phyloP scores from a whole-genome alignment of 176 grass and related monocot genomes.

The Aegilops sharonensis region DNA sequence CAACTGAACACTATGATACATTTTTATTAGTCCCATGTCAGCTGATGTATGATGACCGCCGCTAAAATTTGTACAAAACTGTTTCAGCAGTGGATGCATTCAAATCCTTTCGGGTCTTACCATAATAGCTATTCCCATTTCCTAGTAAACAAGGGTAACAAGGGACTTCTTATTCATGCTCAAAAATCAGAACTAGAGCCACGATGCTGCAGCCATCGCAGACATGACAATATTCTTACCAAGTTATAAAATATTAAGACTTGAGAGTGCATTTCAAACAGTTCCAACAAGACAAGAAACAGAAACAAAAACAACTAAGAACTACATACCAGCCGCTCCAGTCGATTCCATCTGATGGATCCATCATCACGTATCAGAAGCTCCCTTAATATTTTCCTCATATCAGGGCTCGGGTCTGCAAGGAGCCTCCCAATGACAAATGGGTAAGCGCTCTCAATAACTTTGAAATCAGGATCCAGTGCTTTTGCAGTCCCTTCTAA shows the following conservation, averaged over 20 bases:
- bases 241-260: neutral
- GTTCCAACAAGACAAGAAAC: neutral
- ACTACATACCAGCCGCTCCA: conserved; percentile 68
- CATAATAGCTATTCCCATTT: neutral
- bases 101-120: neutral
- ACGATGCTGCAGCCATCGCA: neutral
- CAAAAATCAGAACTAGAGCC: neutral
- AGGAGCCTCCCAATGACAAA: conserved; percentile 92
- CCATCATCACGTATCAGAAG: conserved; percentile 83
- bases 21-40: neutral
- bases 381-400: conserved; percentile 90
- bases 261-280: neutral
- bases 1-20: neutral
- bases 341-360: conserved; percentile 89
- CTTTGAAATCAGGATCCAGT: conserved; percentile 90
- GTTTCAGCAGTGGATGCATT: neutral
- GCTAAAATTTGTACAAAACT: neutral
- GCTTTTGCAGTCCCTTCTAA: conserved; percentile 98
- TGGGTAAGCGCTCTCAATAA: conserved; percentile 94
- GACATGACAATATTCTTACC: neutral
- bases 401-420: conserved; percentile 85
- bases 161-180: neutral
- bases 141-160: neutral
- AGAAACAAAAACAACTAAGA: conserved; percentile 12
- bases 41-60: neutral